Percentiles rank a stretch among this genome's conserved stretches.
Conservation (phyloP, 208 protist genomes). For the Leishmania aethiopica region DNA sequence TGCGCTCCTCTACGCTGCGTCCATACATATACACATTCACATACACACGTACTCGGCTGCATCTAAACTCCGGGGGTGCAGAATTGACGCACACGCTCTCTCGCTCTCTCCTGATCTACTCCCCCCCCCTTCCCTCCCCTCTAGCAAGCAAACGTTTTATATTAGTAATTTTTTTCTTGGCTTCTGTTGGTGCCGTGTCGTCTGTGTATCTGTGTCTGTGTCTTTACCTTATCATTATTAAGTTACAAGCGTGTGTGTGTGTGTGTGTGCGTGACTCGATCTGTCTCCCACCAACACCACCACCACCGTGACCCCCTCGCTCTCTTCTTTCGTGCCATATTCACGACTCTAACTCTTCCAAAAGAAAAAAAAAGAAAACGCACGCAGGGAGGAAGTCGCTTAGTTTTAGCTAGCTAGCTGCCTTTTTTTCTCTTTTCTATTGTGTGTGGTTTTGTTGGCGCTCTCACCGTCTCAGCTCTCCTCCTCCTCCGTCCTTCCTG, state of each 20-base stretch:
- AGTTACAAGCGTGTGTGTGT: neutral
- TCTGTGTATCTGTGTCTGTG: neutral
- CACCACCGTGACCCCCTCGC: neutral
- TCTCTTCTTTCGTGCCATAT: neutral
- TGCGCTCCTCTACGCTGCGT: neutral
- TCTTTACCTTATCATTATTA: neutral
- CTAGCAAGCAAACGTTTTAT: neutral
- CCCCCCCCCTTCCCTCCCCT: neutral
- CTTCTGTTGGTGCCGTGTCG: neutral
- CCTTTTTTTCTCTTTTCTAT: neutral
- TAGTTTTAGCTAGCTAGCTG: neutral
- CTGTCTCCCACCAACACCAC: neutral
- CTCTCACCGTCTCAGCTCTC: neutral
- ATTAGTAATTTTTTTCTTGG: neutral
- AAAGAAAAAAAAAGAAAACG: neutral
- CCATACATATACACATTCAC: neutral
- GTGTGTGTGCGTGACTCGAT: neutral
- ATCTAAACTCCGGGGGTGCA: neutral
- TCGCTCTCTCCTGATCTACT: conserved; percentile 1
- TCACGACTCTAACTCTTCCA: neutral
- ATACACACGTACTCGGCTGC: neutral
- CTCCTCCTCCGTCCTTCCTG: neutral
- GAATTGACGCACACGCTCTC: neutral
- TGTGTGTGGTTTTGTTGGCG: neutral
- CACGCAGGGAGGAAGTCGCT: neutral